Evolutionary conservation across 331 rosid species (phyloP).

Genomic region (Rosa hybrid): DNA sequence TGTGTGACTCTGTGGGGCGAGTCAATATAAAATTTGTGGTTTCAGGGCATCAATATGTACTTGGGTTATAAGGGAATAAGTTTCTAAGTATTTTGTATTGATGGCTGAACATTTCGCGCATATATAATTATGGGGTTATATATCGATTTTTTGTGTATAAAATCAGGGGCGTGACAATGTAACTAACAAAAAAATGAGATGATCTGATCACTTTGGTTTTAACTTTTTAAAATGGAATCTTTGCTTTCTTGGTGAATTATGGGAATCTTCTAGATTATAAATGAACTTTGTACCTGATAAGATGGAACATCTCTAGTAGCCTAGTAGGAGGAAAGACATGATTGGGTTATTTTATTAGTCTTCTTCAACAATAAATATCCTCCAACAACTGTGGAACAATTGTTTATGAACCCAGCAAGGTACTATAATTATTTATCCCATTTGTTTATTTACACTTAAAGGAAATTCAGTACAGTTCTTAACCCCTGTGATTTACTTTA

Average conservation of each 20-base stretch:
- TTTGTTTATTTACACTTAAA: not conserved
- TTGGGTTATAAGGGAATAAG: too few relatives aligned
- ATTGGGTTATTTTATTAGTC: not conserved
- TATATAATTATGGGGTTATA: too few relatives aligned
- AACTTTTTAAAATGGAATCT: not conserved
- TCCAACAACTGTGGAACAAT: not conserved
- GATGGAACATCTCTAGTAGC: not conserved
- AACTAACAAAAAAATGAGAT: constrained; percentile 9
- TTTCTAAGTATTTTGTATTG: too few relatives aligned
- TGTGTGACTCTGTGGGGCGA: too few relatives aligned
- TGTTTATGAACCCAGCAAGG: not conserved
- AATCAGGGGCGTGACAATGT: not conserved
- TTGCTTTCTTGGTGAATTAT: not conserved
- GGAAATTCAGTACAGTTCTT: not conserved
- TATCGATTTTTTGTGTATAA: too few relatives aligned
- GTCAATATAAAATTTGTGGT: too few relatives aligned
- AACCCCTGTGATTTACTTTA: not conserved
- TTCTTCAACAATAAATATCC: not conserved
- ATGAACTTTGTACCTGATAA: not conserved
- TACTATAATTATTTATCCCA: not conserved
- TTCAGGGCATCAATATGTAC: too few relatives aligned
- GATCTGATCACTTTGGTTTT: constrained; percentile 18
- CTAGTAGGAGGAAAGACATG: not conserved
- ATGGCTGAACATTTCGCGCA: too few relatives aligned
- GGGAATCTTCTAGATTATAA: not conserved